Evolutionary conservation across 441 rosid species (phyloP).

Genomic region (Macaranga tanarius): DNA sequence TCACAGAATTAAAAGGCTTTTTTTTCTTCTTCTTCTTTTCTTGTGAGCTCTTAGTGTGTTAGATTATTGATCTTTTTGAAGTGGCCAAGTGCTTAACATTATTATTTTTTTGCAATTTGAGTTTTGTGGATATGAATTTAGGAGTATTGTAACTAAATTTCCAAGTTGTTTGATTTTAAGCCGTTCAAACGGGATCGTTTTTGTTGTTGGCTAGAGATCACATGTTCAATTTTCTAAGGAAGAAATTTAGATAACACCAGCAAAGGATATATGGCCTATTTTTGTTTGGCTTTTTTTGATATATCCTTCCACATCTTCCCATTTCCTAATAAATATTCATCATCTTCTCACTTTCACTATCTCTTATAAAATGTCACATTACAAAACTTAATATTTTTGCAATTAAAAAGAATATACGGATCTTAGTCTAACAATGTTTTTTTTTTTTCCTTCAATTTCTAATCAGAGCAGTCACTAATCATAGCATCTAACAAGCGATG

Average conservation of each 20-base stretch:
- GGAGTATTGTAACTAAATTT: constrained; percentile 4
- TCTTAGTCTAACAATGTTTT: no score
- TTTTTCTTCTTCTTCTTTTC: no score
- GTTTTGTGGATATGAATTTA: constrained; percentile 8
- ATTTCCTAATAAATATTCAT: constrained; percentile 12
- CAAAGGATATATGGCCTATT: constrained; percentile 24
- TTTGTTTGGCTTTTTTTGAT: constrained; percentile 17
- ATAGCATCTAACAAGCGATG: no score
- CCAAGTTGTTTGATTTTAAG: background rate
- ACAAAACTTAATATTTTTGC: no score
- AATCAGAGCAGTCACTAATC: no score
- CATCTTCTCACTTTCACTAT: background rate
- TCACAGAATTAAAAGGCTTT: no score
- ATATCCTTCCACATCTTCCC: background rate
- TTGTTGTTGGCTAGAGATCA: background rate
- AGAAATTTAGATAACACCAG: background rate
- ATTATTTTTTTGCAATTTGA: background rate
- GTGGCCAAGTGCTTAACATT: constrained; percentile 13
- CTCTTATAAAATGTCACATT: no score
- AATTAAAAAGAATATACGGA: no score
- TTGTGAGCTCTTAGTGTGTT: background rate
- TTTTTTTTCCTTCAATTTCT: no score
- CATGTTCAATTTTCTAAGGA: background rate
- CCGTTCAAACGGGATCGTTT: constrained; percentile 5
- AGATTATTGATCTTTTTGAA: background rate